Conservation (phyloP, 768 basidiomycete species). For the Candolleomyces eurysporus region DNA sequence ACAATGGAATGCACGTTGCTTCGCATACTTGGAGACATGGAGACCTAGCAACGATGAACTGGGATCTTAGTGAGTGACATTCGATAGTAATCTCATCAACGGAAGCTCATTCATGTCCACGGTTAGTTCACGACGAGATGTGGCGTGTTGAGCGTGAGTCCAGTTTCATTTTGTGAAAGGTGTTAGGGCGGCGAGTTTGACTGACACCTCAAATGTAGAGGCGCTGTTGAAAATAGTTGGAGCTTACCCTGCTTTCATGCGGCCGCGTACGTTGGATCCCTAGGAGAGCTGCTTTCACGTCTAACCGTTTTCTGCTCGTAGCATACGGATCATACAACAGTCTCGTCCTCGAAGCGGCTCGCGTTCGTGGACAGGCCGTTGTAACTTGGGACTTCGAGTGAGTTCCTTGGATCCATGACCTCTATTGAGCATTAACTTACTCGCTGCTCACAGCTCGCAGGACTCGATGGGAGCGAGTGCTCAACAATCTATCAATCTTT, state of each 20-base stretch:
- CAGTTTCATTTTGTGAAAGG: neutral
- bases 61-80: constrained; percentile 33
- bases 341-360: constrained; percentile 39
- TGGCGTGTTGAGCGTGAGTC: constrained; percentile 43
- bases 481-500: constrained; percentile 28
- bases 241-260: constrained; percentile 45
- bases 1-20: constrained; percentile 39
- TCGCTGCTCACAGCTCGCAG: constrained; percentile 25
- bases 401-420: neutral
- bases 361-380: constrained; percentile 31
- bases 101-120: neutral
- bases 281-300: neutral
- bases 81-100: neutral
- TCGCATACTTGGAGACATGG: constrained; percentile 46
- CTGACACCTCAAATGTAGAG: constrained; percentile 17
- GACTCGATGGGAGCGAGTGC: constrained; percentile 36
- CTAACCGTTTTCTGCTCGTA: constrained; percentile 8
- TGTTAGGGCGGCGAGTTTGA: neutral
- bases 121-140: constrained; percentile 42
- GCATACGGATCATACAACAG: constrained; percentile 48
- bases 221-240: constrained; percentile 42
- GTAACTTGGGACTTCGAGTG: constrained; percentile 41
- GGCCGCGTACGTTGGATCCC: constrained; percentile 33
- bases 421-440: neutral
- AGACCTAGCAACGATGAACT: constrained; percentile 37